Evolutionary conservation across 768 basidiomycete species (phyloP), one percentile per base, ranked within the genome.

Genomic region (Trametes gibbosa): DNA sequence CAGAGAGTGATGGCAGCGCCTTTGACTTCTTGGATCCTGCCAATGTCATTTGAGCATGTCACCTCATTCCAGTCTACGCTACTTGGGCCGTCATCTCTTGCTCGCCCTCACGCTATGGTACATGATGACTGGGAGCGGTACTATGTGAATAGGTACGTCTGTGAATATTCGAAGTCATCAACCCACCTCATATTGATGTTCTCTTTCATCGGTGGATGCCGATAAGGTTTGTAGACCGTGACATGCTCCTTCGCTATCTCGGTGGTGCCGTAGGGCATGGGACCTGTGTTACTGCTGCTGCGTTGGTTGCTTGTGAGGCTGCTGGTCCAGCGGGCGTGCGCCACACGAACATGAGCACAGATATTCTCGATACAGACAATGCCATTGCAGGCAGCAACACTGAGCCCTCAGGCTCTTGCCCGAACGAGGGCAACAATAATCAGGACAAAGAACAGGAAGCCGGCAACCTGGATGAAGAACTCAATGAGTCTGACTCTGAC

Each of bases 11-110:
- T 0, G 70, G 71, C 16, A 62, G 63, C 1, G 71, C 76, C 1
- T 82, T 80, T 53, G 76, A 78, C 0, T 83, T 83, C 41, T 23
- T 83, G 0, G 72, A 82, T 56, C 82, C 81, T 0, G 57, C 58
- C 0, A 61, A 67, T 0, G 72, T 83, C 3, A 65, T 83, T 19
- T 66, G 74, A 0, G 75, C 67, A 0, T 68, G 62, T 2, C 80
- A 83, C 59, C 58, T 82, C 4, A 73, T 81, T 12, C 81, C 79
- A 0, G 76, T 61, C 65, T 13, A 47, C 46, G 0, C 45, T 63
- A 0, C 58, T 68, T 1, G 25, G 34, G 9, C 54, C 43, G 13
- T 50, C 43, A 9, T 47, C 49, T 0, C 34, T 60, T 24, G 63
- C 54, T 5, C 54, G 57, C 0, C 29, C 43, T 25, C 23, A 19